phyloP scores from a whole-genome alignment of 495 filamentous ascomycete species.

The Daldinia loculata region DNA sequence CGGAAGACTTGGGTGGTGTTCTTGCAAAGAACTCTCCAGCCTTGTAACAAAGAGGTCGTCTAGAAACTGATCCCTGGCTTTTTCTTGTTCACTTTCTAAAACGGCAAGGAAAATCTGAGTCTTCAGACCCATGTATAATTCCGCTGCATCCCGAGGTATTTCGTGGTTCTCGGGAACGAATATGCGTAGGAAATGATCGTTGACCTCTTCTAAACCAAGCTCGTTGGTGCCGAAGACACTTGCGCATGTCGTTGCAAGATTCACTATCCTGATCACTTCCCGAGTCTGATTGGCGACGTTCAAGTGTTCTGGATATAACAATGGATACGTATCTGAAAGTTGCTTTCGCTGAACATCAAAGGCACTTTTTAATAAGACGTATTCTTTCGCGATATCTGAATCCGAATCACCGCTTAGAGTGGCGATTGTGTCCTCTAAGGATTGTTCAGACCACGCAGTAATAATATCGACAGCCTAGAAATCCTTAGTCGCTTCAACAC shows the following conservation, averaged over 20 bases:
- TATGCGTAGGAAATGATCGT: conserved; percentile 83
- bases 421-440: conserved; percentile 67
- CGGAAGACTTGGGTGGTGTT: conserved; percentile 69
- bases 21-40: conserved; percentile 69
- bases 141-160: conserved; percentile 73
- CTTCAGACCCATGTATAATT: conserved; percentile 82
- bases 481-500: conserved; percentile 21
- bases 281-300: conserved; percentile 64
- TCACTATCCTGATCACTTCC: conserved; percentile 83
- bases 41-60: conserved; percentile 77
- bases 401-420: conserved; percentile 75
- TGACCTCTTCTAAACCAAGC: conserved; percentile 81
- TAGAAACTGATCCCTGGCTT: conserved; percentile 70
- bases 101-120: conserved; percentile 84
- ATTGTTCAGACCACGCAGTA: conserved; percentile 54
- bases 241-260: conserved; percentile 84
- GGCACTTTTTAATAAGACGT: conserved; percentile 76
- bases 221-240: conserved; percentile 86
- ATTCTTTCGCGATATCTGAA: conserved; percentile 82
- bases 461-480: conserved; percentile 56
- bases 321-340: conserved; percentile 74
- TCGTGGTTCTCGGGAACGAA: conserved; percentile 81
- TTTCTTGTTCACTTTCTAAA: conserved; percentile 65
- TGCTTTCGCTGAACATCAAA: conserved; percentile 84
- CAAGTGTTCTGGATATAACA: conserved; percentile 76